A percentile compares a stretch with the other conserved stretches of the same genome.
Conservation (phyloP, 2,329 filamentous ascomycete genomes). For the Fusarium lyarnte region DNA sequence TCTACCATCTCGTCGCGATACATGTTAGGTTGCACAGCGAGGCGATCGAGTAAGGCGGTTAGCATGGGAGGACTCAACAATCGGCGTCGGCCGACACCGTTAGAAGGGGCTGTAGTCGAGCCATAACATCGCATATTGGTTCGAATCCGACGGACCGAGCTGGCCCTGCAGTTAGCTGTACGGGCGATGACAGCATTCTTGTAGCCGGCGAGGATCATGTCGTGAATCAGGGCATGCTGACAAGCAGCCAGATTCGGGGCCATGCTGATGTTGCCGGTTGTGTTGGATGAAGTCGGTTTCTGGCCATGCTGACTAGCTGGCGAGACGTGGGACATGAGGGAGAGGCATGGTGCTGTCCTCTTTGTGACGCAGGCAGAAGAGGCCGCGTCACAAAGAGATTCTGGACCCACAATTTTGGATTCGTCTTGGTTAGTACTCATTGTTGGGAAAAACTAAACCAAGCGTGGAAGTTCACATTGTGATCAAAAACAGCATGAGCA, state of each 20-base stretch:
- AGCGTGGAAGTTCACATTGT: neutral
- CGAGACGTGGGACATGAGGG: neutral
- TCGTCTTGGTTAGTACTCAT: neutral
- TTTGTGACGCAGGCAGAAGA: neutral
- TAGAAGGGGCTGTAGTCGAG: neutral
- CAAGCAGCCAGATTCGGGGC: neutral
- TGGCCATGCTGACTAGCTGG: neutral
- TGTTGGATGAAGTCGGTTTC: neutral
- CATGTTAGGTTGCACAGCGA: no score
- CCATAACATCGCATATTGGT: neutral
- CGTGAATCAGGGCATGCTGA: neutral
- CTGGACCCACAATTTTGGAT: neutral
- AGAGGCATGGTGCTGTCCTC: neutral
- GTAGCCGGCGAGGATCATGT: conserved; percentile 8
- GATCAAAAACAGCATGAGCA: neutral
- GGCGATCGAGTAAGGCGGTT: no score
- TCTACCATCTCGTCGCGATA: no score
- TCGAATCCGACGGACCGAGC: neutral
- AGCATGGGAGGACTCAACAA: neutral
- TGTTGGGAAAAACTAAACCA: neutral
- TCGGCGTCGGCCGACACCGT: neutral
- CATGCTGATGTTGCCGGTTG: neutral
- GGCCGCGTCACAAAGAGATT: neutral
- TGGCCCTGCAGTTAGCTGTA: neutral
- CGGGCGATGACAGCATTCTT: neutral